Conservation (phyloP, 2,329 filamentous ascomycete genomes). For the Ambrosiella beaveri region DNA sequence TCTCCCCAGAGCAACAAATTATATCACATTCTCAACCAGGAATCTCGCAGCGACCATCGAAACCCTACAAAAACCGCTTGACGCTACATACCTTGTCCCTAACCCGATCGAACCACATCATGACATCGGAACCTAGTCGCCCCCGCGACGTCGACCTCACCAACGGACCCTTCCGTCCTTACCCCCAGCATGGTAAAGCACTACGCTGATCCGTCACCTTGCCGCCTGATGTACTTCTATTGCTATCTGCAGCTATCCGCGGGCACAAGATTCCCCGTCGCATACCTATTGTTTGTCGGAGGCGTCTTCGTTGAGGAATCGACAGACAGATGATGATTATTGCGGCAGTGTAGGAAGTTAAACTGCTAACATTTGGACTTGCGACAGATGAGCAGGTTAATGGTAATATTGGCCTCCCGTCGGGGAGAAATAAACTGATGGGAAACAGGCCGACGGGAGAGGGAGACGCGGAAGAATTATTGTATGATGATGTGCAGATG, state of each 20-base stretch:
- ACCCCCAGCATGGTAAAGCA: slow-evolving; percentile 33
- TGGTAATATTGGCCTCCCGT: too few species aligned
- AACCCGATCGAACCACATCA: background rate
- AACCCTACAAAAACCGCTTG: background rate
- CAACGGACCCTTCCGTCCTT: slow-evolving; percentile 19
- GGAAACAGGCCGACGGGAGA: slow-evolving; percentile 10
- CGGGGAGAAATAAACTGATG: too few species aligned
- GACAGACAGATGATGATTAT: slow-evolving; percentile 22
- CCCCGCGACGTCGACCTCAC: background rate
- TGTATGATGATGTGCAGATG: slow-evolving; percentile 20
- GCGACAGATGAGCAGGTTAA: too few species aligned
- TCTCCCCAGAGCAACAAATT: too few species aligned
- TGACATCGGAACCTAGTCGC: slow-evolving; percentile 4
- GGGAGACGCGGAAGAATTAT: slow-evolving; percentile 20
- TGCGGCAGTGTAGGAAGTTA: slow-evolving; percentile 21
- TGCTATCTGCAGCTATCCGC: too few species aligned
- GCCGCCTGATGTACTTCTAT: background rate
- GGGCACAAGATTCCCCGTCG: background rate
- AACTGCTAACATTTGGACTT: background rate
- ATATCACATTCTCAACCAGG: too few species aligned
- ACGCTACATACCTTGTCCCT: background rate
- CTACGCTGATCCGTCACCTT: slow-evolving; percentile 13
- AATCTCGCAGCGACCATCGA: too few species aligned
- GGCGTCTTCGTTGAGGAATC: background rate
- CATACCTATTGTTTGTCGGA: background rate